phyloP scores from a whole-genome alignment of 2,329 filamentous ascomycete species.

The Aureobasidium melanogenum region DNA sequence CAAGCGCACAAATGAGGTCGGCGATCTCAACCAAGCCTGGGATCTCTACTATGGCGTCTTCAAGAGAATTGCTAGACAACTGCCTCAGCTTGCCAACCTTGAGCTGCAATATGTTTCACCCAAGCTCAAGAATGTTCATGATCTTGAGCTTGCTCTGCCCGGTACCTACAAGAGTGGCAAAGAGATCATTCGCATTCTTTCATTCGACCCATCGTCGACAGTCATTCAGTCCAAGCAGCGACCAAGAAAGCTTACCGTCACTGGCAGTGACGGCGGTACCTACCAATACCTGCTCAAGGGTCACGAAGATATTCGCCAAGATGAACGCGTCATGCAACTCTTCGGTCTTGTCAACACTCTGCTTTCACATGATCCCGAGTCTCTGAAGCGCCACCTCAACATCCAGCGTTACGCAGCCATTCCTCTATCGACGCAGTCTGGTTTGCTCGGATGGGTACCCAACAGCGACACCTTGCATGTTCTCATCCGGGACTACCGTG shows the following conservation, averaged over 20 bases:
- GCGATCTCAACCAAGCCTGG: constrained; percentile 96
- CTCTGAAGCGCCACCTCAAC: constrained; percentile 91
- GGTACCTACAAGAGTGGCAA: constrained; percentile 80
- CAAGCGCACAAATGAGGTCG: constrained; percentile 76
- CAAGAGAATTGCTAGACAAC: constrained; percentile 84
- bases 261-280: constrained; percentile 77
- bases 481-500: constrained; percentile 92
- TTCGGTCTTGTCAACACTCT: constrained; percentile 97
- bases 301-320: constrained; percentile 98
- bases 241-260: constrained; percentile 78
- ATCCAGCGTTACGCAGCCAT: constrained; percentile 97
- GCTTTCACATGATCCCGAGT: constrained; percentile 86
- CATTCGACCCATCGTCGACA: constrained; percentile 80
- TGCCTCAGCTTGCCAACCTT: constrained; percentile 84
- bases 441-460: constrained; percentile 89
- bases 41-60: constrained; percentile 99
- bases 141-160: constrained; percentile 89
- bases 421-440: constrained; percentile 90
- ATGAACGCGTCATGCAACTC: constrained; percentile 98
- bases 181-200: constrained; percentile 74
- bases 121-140: constrained; percentile 73
- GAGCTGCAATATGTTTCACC: constrained; percentile 97
- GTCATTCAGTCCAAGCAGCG: constrained; percentile 97
- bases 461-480: constrained; percentile 97
- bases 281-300: constrained; percentile 93